A percentile compares a stretch with the other conserved stretches of the same genome.
These are phyloP conservation scores for Medakamo hakoo DNA, from an alignment of 139 green algal species.

Conservation along the genomic window DNA sequence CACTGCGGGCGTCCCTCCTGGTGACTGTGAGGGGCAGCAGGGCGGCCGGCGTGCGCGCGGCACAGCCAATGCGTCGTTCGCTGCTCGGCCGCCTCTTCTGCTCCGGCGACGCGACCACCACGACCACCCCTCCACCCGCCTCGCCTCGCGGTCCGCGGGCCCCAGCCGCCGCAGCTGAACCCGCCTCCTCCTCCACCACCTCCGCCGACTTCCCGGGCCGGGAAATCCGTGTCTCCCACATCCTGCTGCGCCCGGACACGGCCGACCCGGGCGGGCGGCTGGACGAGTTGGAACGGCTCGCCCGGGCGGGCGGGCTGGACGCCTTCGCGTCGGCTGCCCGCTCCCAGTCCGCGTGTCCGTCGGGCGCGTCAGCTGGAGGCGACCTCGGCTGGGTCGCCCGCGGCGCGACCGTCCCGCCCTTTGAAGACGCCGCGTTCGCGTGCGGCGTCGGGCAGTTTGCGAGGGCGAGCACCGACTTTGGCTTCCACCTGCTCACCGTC, in stretches of 20 bases:
- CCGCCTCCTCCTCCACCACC: not conserved
- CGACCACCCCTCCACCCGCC: not conserved
- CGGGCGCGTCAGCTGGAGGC: conserved; percentile 6
- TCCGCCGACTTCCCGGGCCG: not conserved
- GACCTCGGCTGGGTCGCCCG: conserved; percentile 9
- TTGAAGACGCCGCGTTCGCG: conserved; percentile 11
- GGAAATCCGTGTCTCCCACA: not conserved
- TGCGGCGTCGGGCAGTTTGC: not conserved
- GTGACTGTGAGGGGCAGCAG: not conserved
- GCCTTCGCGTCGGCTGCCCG: not conserved
- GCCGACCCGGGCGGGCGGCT: not conserved
- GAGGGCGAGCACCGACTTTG: conserved; percentile 5
- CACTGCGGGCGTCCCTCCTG: not conserved
- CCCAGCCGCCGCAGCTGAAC: not conserved
- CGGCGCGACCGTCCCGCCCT: conserved; percentile 12
- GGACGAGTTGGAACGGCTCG: not conserved
- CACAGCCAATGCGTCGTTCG: not conserved
- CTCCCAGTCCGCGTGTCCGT: conserved; percentile 2
- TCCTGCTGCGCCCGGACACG: not conserved
- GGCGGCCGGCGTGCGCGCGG: too few species aligned
- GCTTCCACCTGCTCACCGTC: conserved; percentile 10
- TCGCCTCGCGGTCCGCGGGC: not conserved
- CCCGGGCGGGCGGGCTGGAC: not conserved
- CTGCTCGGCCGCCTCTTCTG: too few species aligned
- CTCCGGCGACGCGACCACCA: too few species aligned